Conservation (phyloP, 768 basidiomycete species). For the Suillus placidus region DNA sequence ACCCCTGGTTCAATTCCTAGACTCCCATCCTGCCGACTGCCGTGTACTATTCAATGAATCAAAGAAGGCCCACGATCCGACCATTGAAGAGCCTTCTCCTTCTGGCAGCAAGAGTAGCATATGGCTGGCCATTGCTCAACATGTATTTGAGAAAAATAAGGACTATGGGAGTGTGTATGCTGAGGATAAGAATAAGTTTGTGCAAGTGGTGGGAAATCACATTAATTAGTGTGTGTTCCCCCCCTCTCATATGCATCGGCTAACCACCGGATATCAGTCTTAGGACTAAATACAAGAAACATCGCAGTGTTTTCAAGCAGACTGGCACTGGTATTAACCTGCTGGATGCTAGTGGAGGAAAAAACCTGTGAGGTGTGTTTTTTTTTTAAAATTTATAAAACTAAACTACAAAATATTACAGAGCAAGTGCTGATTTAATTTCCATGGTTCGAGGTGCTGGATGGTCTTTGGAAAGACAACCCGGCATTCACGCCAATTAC, state of each 20-base stretch:
- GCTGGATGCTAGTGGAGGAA: neutral
- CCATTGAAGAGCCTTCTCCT: neutral
- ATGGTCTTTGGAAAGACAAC: slow-evolving; percentile 4
- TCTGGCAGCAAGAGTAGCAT: too few relatives aligned
- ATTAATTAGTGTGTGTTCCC: too few relatives aligned
- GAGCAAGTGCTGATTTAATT: neutral
- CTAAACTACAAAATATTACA: neutral
- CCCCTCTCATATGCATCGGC: too few relatives aligned
- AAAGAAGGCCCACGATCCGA: neutral
- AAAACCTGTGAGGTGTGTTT: too few relatives aligned
- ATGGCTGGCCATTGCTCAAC: too few relatives aligned
- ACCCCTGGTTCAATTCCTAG: too few relatives aligned
- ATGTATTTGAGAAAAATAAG: too few relatives aligned
- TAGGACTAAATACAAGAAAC: neutral
- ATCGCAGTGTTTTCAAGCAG: neutral
- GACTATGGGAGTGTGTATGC: too few relatives aligned
- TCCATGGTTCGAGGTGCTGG: neutral
- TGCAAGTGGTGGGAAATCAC: too few relatives aligned
- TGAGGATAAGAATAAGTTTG: too few relatives aligned
- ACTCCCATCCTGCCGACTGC: neutral
- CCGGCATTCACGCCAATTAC: neutral
- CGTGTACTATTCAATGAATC: neutral
- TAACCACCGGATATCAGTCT: neutral
- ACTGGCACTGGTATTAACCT: neutral
- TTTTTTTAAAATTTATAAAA: too few relatives aligned